phyloP scores from a whole-genome alignment of 768 basidiomycete genomes.

The Hygrocybe punicea region DNA sequence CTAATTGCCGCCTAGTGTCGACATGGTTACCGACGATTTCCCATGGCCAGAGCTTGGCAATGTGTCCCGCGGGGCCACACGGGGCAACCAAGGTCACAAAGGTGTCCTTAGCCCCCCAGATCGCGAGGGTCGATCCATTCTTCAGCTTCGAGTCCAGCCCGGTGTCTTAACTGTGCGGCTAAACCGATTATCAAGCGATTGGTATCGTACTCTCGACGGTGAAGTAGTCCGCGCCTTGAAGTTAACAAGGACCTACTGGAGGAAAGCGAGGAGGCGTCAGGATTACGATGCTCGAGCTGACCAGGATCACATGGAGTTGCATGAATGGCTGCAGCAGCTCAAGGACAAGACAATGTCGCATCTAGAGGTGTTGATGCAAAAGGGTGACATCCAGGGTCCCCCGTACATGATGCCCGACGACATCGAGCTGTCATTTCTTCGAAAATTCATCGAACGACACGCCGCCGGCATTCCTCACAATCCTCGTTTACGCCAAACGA shows the following conservation, averaged over 20 bases:
- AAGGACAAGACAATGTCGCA: slow-evolving; percentile 90
- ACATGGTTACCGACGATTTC: slow-evolving; percentile 66
- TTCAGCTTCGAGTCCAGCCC: slow-evolving; percentile 81
- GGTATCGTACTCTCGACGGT: slow-evolving; percentile 74
- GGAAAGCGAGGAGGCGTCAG: slow-evolving; percentile 75
- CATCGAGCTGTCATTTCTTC: slow-evolving; percentile 70
- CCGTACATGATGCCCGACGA: slow-evolving; percentile 80
- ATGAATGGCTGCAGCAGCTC: slow-evolving; percentile 83
- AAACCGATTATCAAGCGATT: slow-evolving; percentile 75
- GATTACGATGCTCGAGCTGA: slow-evolving; percentile 83
- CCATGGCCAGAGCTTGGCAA: slow-evolving; percentile 86
- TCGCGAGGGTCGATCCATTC: slow-evolving; percentile 66
- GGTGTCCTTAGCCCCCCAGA: slow-evolving; percentile 71
- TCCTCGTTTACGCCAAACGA: slow-evolving; percentile 66
- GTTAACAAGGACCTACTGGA: slow-evolving; percentile 82
- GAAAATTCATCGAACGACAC: slow-evolving; percentile 80
- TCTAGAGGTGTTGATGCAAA: slow-evolving; percentile 82
- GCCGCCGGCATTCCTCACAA: slow-evolving; percentile 74
- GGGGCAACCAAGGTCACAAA: slow-evolving; percentile 85
- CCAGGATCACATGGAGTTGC: slow-evolving; percentile 86
- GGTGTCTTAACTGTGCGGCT: slow-evolving; percentile 74
- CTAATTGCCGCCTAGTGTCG: slow-evolving; percentile 23
- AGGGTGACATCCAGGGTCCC: slow-evolving; percentile 80
- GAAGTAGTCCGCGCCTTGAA: slow-evolving; percentile 81
- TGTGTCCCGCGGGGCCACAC: slow-evolving; percentile 76